Evolutionary conservation across 176 grass and related monocot genomes (phyloP).

Genomic region (Oryza glaberrima): DNA sequence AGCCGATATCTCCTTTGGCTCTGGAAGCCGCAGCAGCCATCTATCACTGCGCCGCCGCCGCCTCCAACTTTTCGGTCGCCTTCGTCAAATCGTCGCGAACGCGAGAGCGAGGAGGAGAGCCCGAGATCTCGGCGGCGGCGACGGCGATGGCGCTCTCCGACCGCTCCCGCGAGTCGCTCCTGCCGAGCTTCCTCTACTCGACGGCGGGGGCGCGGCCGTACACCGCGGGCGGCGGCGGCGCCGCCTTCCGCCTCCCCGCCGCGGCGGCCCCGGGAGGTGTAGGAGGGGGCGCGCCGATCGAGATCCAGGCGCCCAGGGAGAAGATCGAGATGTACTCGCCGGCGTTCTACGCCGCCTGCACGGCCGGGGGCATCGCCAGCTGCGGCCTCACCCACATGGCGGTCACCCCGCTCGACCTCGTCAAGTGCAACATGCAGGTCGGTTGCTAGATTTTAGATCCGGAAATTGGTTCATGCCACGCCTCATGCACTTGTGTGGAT

Average conservation of each 20-base stretch:
- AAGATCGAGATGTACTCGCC: constrained; percentile 87
- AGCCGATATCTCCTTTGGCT: neutral
- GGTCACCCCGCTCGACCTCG: constrained; percentile 92
- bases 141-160: constrained; percentile 52
- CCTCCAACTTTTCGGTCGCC: neutral
- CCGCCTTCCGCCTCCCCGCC: constrained; percentile 23
- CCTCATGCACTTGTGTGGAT: neutral
- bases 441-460: constrained; percentile 50
- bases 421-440: constrained; percentile 99
- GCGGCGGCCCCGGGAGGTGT: neutral
- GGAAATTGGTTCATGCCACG: neutral
- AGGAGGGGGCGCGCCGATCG: neutral
- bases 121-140: constrained; percentile 4
- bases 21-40: neutral
- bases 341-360: constrained; percentile 84
- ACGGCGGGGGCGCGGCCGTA: constrained; percentile 24
- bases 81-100: constrained; percentile 31
- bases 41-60: neutral
- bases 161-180: constrained; percentile 50
- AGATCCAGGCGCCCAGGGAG: constrained; percentile 46
- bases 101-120: constrained; percentile 18
- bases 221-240: neutral
- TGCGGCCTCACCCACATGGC: constrained; percentile 95
- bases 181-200: constrained; percentile 70
- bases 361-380: constrained; percentile 76